Percentiles rank a stretch among this genome's conserved stretches.
Conservation (phyloP, 257 asterid species). For the Jacaranda mimosifolia region DNA sequence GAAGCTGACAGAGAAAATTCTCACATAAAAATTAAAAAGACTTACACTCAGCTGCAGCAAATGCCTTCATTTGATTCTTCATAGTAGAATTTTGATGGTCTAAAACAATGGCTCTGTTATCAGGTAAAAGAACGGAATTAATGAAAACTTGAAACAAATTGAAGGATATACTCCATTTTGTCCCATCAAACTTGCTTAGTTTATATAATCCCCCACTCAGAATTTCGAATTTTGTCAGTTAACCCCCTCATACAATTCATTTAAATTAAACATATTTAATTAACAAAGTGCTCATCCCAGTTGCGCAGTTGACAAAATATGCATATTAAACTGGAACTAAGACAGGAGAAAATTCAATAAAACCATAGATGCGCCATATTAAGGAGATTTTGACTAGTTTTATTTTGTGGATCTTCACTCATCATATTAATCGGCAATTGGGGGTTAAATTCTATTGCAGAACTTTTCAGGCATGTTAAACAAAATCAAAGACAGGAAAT, state of each 20-base stretch:
- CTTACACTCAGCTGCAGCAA: constrained; percentile 89
- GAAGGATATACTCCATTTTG: constrained; percentile 25
- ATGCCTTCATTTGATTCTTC: constrained; percentile 79
- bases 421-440: constrained; percentile 23
- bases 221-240: background rate
- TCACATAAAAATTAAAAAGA: constrained; percentile 26
- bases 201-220: background rate
- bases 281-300: constrained; percentile 15
- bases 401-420: constrained; percentile 18
- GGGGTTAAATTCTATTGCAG: constrained; percentile 1
- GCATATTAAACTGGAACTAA: constrained; percentile 2
- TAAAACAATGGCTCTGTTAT: constrained; percentile 86
- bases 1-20: constrained; percentile 25
- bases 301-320: constrained; percentile 24
- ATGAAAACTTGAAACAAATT: constrained; percentile 16
- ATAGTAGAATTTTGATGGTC: constrained; percentile 79
- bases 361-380: background rate
- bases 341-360: background rate
- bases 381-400: constrained; percentile 23
- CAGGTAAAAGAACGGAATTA: constrained; percentile 43
- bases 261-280: background rate
- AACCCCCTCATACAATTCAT: background rate
- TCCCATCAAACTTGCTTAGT: constrained; percentile 25
- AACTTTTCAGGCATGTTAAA: constrained; percentile 25
- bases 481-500: constrained; percentile 13